These are phyloP conservation scores for Ganoderma sinense DNA, from an alignment of 1,284 basidiomycete species.

Conservation along the genomic window DNA sequence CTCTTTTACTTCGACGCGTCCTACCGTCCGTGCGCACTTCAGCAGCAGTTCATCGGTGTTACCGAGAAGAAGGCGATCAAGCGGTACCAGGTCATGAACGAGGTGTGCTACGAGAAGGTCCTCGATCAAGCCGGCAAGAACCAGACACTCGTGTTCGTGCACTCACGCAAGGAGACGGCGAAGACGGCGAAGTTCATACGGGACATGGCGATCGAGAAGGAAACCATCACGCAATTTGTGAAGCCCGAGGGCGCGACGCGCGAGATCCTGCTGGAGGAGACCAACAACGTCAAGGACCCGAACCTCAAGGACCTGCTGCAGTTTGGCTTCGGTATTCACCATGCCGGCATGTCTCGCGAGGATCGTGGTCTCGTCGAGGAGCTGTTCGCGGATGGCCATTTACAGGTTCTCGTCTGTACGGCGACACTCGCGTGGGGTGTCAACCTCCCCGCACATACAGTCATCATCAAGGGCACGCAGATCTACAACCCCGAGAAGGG, in stretches of 20 bases:
- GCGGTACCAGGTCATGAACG: constrained; percentile 97
- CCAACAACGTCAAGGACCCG: constrained; percentile 84
- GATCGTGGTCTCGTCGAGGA: constrained; percentile 96
- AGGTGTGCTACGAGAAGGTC: constrained; percentile 99
- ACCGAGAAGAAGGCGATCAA: constrained; percentile 99
- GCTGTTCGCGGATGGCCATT: constrained; percentile 90
- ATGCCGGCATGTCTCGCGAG: constrained; percentile 98
- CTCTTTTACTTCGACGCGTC: constrained; percentile 98
- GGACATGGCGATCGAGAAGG: constrained; percentile 96
- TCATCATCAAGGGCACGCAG: constrained; percentile 99
- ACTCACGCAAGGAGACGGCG: constrained; percentile 97
- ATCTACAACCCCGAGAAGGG: constrained; percentile 99
- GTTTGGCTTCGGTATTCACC: constrained; percentile 98
- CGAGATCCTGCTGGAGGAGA: constrained; percentile 88
- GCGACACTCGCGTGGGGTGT: constrained; percentile 99
- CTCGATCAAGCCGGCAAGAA: constrained; percentile 93
- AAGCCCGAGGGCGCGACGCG: constrained; percentile 89
- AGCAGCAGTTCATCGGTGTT: constrained; percentile 97
- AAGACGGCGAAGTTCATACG: constrained; percentile 97
- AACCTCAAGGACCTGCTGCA: constrained; percentile 92
- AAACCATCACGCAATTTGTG: constrained; percentile 95
- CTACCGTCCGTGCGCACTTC: constrained; percentile 93
- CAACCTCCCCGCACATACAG: constrained; percentile 96
- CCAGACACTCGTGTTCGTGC: constrained; percentile 95
- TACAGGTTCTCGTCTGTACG: constrained; percentile 97